Base-by-base conservation (phyloP, 257 asterid genomes). In the Plantago elongata region DNA sequence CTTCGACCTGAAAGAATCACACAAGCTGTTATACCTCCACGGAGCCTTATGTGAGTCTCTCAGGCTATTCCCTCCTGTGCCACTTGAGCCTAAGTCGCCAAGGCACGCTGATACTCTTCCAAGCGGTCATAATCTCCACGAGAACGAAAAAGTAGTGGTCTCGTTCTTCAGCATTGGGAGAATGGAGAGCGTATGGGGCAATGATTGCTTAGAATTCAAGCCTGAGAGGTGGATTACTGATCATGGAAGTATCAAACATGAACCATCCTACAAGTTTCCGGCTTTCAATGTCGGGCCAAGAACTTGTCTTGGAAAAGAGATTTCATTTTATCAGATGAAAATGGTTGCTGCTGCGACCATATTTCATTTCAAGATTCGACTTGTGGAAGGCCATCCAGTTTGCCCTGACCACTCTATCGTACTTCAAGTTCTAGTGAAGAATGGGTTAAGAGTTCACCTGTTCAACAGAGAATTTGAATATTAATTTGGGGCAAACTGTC, bases 1-100 rank as follows among this genome's bases (percentile, higher is more conserved):
- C 38, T 82, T 79, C 54, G 52, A 13, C 2, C 71, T 14, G 0
- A 70, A 74, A 30, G 78, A 70, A 12, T 46, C 74, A 56, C 22
- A 5, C 47, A 15, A 27, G 45, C 27, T 38, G 14, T 12, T 56
- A 12, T 56, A 56, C 46, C 61, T 80, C 9, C 85, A 77, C 47
- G 85, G 64, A 11, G 78, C 83, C 9, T 34, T 80, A 9, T 74
- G 78, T 59, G 85, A 80, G 68, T 63, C 83, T 5, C 43, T 76
- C 12, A 74, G 87, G 64, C 54, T 66, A 15, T 81, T 69, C 34
- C 80, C 80, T 49, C 73, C 80, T 0, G 78, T 71, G 27, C 72
- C 54, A 5, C 6, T 49, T 3, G 18, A 12, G 54, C 54, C 14
- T 3, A 49, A 49, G 13, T 3, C 54, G 14, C 17, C 54, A n/a